These are phyloP conservation scores for Fusarium odoratissimum DNA, from an alignment of 2,329 filamentous ascomycete genomes.

Conservation along the genomic window DNA sequence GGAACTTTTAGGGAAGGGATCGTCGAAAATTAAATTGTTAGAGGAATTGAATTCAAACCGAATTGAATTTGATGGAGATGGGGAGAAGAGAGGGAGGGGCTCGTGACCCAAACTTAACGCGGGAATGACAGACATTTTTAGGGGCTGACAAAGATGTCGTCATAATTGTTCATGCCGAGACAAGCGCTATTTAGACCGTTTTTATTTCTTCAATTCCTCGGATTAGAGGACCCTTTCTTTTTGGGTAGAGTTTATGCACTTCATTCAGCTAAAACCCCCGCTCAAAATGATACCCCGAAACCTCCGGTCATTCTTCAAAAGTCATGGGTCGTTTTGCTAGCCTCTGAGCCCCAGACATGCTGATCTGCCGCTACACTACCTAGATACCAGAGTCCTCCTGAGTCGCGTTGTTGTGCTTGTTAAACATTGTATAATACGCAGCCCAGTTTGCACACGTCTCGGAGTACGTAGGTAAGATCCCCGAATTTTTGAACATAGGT, in stretches of 20 bases:
- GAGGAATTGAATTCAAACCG: neutral
- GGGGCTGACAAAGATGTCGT: neutral
- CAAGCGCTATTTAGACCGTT: neutral
- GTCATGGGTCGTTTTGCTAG: neutral
- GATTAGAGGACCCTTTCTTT: neutral
- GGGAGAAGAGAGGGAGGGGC: neutral
- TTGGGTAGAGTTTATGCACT: neutral
- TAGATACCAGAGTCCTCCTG: slow-evolving; percentile 20
- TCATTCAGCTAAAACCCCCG: neutral
- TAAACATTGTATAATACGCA: slow-evolving; percentile 24
- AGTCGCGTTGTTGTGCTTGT: slow-evolving; percentile 15
- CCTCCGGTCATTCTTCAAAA: neutral
- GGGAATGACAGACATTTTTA: neutral
- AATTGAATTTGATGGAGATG: neutral
- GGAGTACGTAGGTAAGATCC: neutral
- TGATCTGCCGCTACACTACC: neutral
- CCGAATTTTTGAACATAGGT: neutral
- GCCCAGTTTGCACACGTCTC: slow-evolving; percentile 19
- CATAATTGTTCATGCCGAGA: neutral
- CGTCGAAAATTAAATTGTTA: neutral
- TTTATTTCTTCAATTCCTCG: neutral
- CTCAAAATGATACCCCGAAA: neutral
- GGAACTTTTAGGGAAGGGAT: neutral
- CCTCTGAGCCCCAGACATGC: neutral
- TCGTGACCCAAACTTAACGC: neutral